Evolutionary conservation across 2,329 filamentous ascomycete genomes (phyloP).

Genomic region (Pseudogymnoascus sp.): DNA sequence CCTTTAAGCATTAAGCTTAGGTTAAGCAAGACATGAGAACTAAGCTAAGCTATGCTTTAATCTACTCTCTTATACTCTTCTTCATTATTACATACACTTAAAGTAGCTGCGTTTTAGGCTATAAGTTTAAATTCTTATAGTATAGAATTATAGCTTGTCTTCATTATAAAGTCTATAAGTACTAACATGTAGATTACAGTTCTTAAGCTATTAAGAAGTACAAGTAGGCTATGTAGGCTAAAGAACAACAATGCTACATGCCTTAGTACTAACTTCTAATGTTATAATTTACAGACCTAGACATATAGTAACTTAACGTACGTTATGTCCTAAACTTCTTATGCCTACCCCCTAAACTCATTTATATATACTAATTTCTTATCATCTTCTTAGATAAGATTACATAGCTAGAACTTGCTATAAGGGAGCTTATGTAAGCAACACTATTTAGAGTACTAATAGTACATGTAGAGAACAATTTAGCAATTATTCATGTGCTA

Average conservation of each 20-base stretch:
- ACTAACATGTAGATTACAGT: slow-evolving; percentile 15
- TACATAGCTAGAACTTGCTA: slow-evolving; percentile 30
- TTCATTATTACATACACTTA: too few relatives aligned
- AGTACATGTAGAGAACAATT: slow-evolving; percentile 29
- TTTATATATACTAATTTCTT: background rate
- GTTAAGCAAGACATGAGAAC: too few relatives aligned
- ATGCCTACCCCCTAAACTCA: background rate
- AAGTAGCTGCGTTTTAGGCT: too few relatives aligned
- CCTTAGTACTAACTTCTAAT: slow-evolving; percentile 24
- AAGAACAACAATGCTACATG: slow-evolving; percentile 29
- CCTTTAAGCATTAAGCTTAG: too few relatives aligned
- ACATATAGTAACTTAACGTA: slow-evolving; percentile 26
- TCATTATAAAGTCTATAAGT: too few relatives aligned
- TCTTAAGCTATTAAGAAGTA: slow-evolving; percentile 22
- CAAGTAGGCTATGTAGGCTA: slow-evolving; percentile 28
- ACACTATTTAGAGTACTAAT: slow-evolving; percentile 27
- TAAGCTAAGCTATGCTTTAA: too few relatives aligned
- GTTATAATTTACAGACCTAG: slow-evolving; percentile 30
- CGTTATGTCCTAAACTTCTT: slow-evolving; percentile 11
- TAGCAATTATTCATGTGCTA: slow-evolving; percentile 26
- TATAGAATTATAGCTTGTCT: too few relatives aligned
- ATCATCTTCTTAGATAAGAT: slow-evolving; percentile 22
- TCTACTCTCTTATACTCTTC: too few relatives aligned
- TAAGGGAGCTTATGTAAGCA: slow-evolving; percentile 27
- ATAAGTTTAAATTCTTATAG: too few relatives aligned